Evolutionary conservation across 2,329 filamentous ascomycete genomes (phyloP), one percentile per base, ranked within the genome.

Genomic region (Colletotrichum sp.): DNA sequence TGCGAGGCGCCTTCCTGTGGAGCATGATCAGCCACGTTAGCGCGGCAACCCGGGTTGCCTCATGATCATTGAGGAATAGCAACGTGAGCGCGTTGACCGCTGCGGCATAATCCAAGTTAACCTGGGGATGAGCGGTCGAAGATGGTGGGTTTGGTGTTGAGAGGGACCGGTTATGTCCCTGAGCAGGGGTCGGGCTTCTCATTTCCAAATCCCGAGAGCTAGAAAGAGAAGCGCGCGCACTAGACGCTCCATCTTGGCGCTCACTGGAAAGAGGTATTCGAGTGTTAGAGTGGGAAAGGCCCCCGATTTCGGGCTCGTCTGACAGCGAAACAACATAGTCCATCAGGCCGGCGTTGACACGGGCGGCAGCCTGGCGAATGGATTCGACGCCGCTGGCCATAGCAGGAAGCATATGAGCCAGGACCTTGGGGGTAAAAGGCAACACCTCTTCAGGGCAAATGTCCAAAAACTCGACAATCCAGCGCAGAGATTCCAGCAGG

Each of bases 11-110:
- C 87, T 98, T 98, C 78, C 95, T 92, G 83, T 99, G 97, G 55
- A 99, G 89, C 96, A 98, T 98, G 74, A 98, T 97, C 72, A 99
- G 90, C 97, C 97, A 99, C 8, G 95, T 96, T 76, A 99, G 88
- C 18, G 97, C 96, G 48, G 96, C 96, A 32, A 98, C 96, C 76
- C 97, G 92, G 3, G 97, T 99, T 32, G 95, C 96, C 86, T 99
- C 97, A 81, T 98, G 95, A 80, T 99, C 96, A 81, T 99, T 98
- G 68, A 99, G 87, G 81, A 99, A 98, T 69, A 98, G 92, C 9
- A 98, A 86, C 0, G 96, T 99, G 55, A 99, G 89, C 10, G 96
- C 97, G 84, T 94, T 97, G 65, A 99, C 97, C 7, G 97, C 96
- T 22, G 96, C 96, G 48, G 96, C 95, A 83, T 98, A 99, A 85